Evolutionary conservation across 176 grass and related monocot genomes (phyloP).

Genomic region (bread wheat (Triticum aestivum)): IWGSC_CS_RefSeq_v2.1 NC_057800.1:496105377-496105876

Average conservation of each 20-base stretch:
- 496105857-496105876: constrained; percentile 8
- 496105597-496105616: not conserved
- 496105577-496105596: constrained; percentile 29
- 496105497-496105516: not conserved
- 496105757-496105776: accelerated
- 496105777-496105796: not conserved
- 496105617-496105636: not conserved
- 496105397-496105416: accelerated
- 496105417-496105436: not conserved
- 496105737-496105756: not conserved
- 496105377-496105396: not conserved
- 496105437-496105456: accelerated
- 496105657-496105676: not conserved
- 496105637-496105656: not conserved
- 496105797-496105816: constrained; percentile 43
- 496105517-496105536: accelerated
- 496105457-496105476: not conserved
- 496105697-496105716: not conserved
- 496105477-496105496: accelerated
- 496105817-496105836: not conserved
- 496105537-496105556: accelerated
- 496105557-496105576: not conserved
- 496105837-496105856: accelerated
- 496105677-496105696: not conserved
- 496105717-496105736: constrained; percentile 19